phyloP scores from a whole-genome alignment of 768 basidiomycete genomes.

The Hemileccinum impolitum region DNA sequence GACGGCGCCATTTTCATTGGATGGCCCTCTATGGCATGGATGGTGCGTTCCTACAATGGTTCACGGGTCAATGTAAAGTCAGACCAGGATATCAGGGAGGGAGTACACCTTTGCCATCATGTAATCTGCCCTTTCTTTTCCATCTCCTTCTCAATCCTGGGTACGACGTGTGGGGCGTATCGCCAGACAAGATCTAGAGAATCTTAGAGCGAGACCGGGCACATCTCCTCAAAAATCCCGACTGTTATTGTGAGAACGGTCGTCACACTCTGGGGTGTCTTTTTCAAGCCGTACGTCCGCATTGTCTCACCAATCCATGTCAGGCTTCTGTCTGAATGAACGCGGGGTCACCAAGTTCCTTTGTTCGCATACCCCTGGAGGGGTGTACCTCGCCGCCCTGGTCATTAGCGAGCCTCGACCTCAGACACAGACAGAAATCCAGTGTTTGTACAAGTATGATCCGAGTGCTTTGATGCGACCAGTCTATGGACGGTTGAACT shows the following conservation, averaged over 20 bases:
- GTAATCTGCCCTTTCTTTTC: conserved; percentile 35
- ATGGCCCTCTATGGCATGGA: conserved; percentile 82
- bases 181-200: conserved; percentile 61
- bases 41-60: conserved; percentile 80
- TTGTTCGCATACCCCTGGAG: conserved; percentile 61
- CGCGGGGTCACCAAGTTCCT: conserved; percentile 54
- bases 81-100: conserved; percentile 59
- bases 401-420: conserved; percentile 70
- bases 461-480: conserved; percentile 73
- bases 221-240: conserved; percentile 73
- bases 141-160: conserved; percentile 33
- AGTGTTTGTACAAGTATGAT: conserved; percentile 64
- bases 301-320: not conserved
- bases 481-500: conserved; percentile 83
- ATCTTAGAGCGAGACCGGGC: conserved; percentile 71
- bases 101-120: conserved; percentile 80
- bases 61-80: conserved; percentile 62
- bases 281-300: no score
- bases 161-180: conserved; percentile 83
- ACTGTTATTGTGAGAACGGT: conserved; percentile 72
- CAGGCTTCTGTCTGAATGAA: conserved; percentile 68
- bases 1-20: conserved; percentile 55
- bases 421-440: conserved; percentile 70
- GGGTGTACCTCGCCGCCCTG: conserved; percentile 73
- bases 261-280: conserved; percentile 66